phyloP scores from a whole-genome alignment of 2,329 filamentous ascomycete species.

The Xenosphaeropsis pyriputrescens region DNA sequence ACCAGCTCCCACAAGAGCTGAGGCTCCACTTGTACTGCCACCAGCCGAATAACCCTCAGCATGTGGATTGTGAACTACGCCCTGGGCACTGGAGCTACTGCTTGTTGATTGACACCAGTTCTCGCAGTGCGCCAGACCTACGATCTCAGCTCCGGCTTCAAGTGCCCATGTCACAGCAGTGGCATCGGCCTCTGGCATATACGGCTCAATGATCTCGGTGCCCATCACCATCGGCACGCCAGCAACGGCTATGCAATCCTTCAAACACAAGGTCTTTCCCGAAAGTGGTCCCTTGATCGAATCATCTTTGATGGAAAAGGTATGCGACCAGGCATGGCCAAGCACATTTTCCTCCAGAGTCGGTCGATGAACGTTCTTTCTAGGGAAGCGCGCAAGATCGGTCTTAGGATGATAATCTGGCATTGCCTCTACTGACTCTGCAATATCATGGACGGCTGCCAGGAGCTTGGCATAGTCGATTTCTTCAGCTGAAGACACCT shows the following conservation, averaged over 20 bases:
- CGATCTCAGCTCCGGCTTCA: constrained; percentile 31
- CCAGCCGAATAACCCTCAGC: constrained; percentile 34
- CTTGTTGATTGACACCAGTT: constrained; percentile 33
- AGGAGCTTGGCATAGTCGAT: constrained; percentile 31
- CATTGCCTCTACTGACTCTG: constrained; percentile 25
- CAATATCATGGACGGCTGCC: constrained; percentile 34
- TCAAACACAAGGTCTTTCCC: constrained; percentile 31
- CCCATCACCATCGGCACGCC: constrained; percentile 35
- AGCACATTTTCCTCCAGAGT: constrained; percentile 24
- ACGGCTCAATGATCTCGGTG: constrained; percentile 31
- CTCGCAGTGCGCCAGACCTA: constrained; percentile 34
- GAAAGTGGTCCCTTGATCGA: constrained; percentile 10
- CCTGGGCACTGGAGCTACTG: constrained; percentile 28
- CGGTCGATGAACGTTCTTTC: constrained; percentile 26
- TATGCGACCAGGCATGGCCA: constrained; percentile 34
- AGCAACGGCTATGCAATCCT: constrained; percentile 37
- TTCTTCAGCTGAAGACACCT: constrained; percentile 20
- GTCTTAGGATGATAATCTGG: constrained; percentile 16
- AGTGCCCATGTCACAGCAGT: constrained; percentile 33
- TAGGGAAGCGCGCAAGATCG: constrained; percentile 23
- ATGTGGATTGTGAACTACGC: constrained; percentile 28
- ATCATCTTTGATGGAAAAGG: constrained; percentile 26
- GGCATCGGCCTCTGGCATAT: constrained; percentile 34
- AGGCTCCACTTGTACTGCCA: constrained; percentile 47
- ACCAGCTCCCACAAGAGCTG: constrained; percentile 35